Evolutionary conservation across 75 land plant species (phyloP).

Genomic region (Chamaecyparis obtusa): DNA sequence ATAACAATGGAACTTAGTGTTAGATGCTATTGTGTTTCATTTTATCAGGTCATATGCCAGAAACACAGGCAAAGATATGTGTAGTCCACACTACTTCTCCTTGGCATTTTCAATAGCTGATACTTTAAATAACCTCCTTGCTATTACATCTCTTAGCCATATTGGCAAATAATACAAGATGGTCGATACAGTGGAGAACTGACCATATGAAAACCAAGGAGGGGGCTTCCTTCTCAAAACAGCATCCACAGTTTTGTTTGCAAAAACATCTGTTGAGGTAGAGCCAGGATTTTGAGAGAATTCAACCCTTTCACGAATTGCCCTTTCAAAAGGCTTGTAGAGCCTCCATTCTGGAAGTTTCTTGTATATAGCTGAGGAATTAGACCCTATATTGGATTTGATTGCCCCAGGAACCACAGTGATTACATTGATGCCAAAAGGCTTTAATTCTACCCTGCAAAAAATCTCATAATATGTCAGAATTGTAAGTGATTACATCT

Average conservation of each 20-base stretch:
- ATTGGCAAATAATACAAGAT: constrained; percentile 66
- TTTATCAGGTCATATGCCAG: neutral
- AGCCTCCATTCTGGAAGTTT: constrained; percentile 64
- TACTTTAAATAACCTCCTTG: neutral
- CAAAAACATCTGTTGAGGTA: constrained; percentile 82
- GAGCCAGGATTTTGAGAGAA: constrained; percentile 56
- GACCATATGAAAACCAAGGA: constrained; percentile 68
- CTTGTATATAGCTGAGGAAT: constrained; percentile 35
- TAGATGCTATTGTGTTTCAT: neutral
- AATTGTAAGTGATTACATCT: constrained; percentile 56
- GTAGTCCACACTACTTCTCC: neutral
- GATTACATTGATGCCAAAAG: constrained; percentile 77
- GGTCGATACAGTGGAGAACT: constrained; percentile 34
- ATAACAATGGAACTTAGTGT: neutral
- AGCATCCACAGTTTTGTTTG: constrained; percentile 61
- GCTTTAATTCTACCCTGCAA: constrained; percentile 75
- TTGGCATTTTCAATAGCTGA: neutral
- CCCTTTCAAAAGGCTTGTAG: constrained; percentile 65
- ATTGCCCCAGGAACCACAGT: constrained; percentile 83
- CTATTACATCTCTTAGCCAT: constrained; percentile 52
- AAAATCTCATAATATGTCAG: neutral
- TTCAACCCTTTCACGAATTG: constrained; percentile 41
- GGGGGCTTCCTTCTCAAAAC: constrained; percentile 63
- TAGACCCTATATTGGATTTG: constrained; percentile 62
- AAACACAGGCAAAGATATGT: neutral